These are phyloP conservation scores for Bacidia gigantensis DNA, from an alignment of 495 filamentous ascomycete genomes.

Conservation along the genomic window DNA sequence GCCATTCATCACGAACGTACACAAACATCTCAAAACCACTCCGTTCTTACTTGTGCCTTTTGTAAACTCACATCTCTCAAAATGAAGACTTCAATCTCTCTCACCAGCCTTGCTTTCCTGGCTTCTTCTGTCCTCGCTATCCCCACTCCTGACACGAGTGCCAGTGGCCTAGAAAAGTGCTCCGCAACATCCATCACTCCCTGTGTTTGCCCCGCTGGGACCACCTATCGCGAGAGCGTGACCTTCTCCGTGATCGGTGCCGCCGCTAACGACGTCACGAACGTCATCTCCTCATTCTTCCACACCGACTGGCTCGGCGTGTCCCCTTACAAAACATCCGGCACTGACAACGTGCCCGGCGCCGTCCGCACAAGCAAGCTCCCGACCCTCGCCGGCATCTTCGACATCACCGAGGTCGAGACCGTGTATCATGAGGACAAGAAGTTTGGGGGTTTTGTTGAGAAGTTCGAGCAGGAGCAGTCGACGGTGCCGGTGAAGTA, in stretches of 20 bases:
- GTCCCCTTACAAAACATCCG: background rate
- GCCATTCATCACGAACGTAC: too few species aligned
- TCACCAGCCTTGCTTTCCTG: too few species aligned
- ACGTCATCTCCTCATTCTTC: background rate
- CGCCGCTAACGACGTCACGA: background rate
- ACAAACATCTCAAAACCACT: too few species aligned
- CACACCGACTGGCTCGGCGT: background rate
- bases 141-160: background rate
- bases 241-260: conserved; percentile 4
- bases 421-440: background rate
- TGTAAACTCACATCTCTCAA: too few species aligned
- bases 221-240: background rate
- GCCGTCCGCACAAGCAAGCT: background rate
- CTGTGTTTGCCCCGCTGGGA: background rate
- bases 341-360: background rate
- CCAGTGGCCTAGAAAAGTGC: background rate
- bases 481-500: background rate
- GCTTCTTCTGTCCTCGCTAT: too few species aligned
- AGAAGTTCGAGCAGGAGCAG: background rate
- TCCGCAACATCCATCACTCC: background rate
- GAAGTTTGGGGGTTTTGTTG: background rate
- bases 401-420: background rate
- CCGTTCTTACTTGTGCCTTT: too few species aligned
- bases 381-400: background rate
- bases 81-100: too few species aligned